Base-by-base conservation (phyloP, 768 basidiomycete genomes). In the Boletus rubroflammeus region DNA sequence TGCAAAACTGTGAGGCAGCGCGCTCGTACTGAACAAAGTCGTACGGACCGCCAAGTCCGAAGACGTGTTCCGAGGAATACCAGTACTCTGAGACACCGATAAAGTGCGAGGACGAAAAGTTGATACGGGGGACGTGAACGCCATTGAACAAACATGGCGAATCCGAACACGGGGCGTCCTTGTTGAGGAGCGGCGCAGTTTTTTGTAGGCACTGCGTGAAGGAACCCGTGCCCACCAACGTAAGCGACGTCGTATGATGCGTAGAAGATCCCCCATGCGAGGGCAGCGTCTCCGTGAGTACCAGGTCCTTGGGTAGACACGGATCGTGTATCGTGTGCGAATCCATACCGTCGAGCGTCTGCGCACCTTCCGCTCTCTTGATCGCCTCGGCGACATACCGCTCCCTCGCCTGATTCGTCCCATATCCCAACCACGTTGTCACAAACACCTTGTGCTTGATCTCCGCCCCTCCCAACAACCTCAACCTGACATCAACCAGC, bases 81-180 rank as follows among this genome's bases (percentile, higher is more conserved):
- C 96, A 99, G 69, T 98, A 99, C 70, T 99, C 97, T 14, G 93
- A 95, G 36, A 99, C 86, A 3, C 97, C 97, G 62, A 99, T 97
- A 70, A 98, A 99, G 51, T 87, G 88, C 13, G 91, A 92, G 32
- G 86, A 91, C 36, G 83, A 81, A 70, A 98, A 99, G 73, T 98
- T 92, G 65, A 98, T 98, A 1, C 85, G 82, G 6, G 97, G 96
- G 13, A 94, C 94, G 43, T 93, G 86, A 0, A 98, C 83, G 21
- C 96, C 97, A 62, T 95, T 88, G 81, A 98, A 98, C 15, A 95
- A 80, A 72, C 96, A 98, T 0, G 91, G 90, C 0, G 80, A 72
- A 62, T 92, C 87, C 2, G 84, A 80, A 73, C 97, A 99, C 0
- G 92, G 88, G 1, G 81, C 79, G 17, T 81, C 76, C 63, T 93